Conservation (phyloP, 2,329 filamentous ascomycete genomes). For the Cylindrodendrum hubeiense region DNA sequence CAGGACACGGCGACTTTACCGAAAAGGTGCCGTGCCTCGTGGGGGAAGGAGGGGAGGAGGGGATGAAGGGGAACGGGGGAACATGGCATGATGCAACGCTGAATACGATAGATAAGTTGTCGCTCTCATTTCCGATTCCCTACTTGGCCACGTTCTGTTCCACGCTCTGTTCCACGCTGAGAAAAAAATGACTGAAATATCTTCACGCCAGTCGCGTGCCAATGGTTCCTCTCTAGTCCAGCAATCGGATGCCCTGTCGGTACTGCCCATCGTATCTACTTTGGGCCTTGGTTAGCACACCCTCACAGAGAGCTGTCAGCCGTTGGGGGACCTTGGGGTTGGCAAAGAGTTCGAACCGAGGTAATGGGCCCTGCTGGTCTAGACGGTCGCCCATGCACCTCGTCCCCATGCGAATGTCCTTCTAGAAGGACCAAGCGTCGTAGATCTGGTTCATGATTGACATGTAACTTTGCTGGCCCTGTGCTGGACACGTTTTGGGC, state of each 20-base stretch:
- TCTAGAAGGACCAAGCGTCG: neutral
- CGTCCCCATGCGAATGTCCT: neutral
- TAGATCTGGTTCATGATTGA: neutral
- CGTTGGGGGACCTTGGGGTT: neutral
- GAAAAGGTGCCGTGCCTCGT: neutral
- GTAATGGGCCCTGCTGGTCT: slow-evolving; percentile 1
- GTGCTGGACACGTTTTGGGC: neutral
- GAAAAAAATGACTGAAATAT: neutral
- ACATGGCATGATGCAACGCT: neutral
- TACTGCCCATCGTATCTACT: neutral
- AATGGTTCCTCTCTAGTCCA: neutral
- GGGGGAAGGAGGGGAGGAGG: too few species aligned
- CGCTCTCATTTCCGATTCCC: too few species aligned
- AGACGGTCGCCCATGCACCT: neutral
- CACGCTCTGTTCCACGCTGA: neutral
- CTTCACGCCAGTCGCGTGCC: neutral
- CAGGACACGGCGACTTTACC: neutral
- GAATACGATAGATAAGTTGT: neutral
- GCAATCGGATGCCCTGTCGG: neutral
- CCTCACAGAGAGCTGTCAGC: neutral
- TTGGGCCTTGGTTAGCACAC: neutral
- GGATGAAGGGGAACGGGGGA: too few species aligned
- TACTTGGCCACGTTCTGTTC: too few species aligned
- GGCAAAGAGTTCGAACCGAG: slow-evolving; percentile 11
- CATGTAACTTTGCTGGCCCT: neutral